phyloP scores from a whole-genome alignment of 371 early-diverging fungal species.

The Haplosporangium sp. region DNA sequence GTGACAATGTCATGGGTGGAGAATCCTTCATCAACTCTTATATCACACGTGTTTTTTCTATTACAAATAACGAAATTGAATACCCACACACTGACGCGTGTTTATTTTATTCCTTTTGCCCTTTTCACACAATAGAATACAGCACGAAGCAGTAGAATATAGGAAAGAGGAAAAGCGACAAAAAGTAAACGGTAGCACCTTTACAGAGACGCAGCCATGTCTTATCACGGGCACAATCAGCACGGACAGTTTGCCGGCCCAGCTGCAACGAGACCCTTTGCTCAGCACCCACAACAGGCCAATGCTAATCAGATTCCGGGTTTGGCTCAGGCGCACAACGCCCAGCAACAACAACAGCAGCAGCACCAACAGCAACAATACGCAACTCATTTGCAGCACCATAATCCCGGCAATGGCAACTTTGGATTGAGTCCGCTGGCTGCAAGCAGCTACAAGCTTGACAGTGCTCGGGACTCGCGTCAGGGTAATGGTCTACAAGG shows the following conservation, averaged over 20 bases:
- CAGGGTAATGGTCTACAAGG: slow-evolving; percentile 31
- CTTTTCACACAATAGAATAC: background rate
- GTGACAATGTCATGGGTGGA: no score
- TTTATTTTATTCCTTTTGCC: slow-evolving; percentile 2
- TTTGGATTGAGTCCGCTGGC: slow-evolving; percentile 25
- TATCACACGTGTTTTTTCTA: no score
- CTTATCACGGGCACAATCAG: slow-evolving; percentile 46
- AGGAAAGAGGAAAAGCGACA: background rate
- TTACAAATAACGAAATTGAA: no score
- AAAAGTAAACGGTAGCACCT: background rate
- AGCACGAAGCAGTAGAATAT: background rate
- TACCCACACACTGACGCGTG: background rate
- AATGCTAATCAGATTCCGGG: slow-evolving; percentile 25
- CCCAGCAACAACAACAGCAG: slow-evolving; percentile 28
- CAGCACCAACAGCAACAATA: slow-evolving; percentile 39
- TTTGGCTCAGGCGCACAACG: slow-evolving; percentile 19
- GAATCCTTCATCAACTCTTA: no score
- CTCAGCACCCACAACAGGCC: slow-evolving; percentile 28
- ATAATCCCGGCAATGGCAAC: slow-evolving; percentile 16
- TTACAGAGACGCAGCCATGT: slow-evolving; percentile 13
- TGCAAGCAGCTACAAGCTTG: slow-evolving; percentile 40
- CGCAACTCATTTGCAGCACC: slow-evolving; percentile 37
- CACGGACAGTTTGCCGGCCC: slow-evolving; percentile 45
- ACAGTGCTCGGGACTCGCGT: slow-evolving; percentile 29
- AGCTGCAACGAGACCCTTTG: slow-evolving; percentile 29